These are phyloP conservation scores for Mycena epipterygia DNA, from an alignment of 768 basidiomycete genomes.

Conservation along the genomic window DNA sequence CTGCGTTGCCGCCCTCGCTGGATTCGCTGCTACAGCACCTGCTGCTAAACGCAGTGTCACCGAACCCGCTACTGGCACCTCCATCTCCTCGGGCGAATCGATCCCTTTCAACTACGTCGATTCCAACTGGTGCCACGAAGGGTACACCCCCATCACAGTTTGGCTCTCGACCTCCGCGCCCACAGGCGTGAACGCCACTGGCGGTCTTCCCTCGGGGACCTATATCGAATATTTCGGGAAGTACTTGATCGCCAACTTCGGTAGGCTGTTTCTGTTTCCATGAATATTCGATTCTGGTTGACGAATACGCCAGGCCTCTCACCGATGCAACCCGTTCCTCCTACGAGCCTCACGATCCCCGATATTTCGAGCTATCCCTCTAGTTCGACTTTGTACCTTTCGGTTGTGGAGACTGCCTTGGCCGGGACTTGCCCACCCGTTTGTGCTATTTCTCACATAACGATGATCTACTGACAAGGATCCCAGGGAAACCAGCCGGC, in stretches of 20 bases:
- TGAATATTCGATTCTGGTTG: neutral
- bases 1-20: conserved; percentile 6
- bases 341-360: neutral
- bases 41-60: neutral
- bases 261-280: neutral
- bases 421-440: neutral
- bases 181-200: conserved; percentile 13
- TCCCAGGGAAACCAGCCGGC: neutral
- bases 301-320: neutral
- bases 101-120: conserved; percentile 15
- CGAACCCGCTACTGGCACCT: neutral
- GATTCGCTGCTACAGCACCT: neutral
- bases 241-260: conserved; percentile 13
- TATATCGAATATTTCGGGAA: conserved; percentile 2
- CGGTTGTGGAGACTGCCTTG: neutral
- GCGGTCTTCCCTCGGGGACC: neutral
- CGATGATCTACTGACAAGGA: no score
- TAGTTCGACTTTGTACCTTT: neutral
- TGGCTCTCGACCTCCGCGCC: neutral
- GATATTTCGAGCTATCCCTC: neutral
- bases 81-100: conserved; percentile 1
- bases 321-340: neutral
- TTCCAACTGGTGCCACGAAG: conserved; percentile 14
- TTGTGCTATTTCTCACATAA: no score
- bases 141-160: conserved; percentile 15